Evolutionary conservation across 1,139 yeast genomes (phyloP).

Genomic region (Diutina rugosa): DNA sequence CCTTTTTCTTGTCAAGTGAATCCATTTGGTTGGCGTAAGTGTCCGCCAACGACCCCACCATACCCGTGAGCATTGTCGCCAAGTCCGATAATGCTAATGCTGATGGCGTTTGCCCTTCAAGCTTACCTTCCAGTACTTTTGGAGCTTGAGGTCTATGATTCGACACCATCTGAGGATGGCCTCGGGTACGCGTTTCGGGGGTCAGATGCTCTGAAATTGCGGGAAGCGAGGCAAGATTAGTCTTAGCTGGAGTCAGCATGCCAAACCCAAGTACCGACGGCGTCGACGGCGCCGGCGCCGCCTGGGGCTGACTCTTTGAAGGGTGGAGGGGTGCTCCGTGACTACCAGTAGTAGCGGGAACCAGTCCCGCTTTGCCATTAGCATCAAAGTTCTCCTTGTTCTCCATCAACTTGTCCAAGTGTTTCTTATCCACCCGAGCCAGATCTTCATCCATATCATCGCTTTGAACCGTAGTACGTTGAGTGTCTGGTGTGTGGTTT

Average conservation of each 20-base stretch:
- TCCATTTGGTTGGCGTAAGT: constrained; percentile 19
- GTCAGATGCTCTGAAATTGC: constrained; percentile 1
- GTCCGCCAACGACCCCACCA: constrained; percentile 32
- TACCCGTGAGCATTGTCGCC: constrained; percentile 23
- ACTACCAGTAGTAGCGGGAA: neutral
- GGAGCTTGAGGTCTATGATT: constrained; percentile 15
- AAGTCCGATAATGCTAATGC: constrained; percentile 11
- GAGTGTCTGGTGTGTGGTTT: constrained; percentile 18
- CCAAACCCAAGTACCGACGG: neutral
- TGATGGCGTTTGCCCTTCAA: constrained; percentile 18
- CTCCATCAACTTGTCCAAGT: constrained; percentile 19
- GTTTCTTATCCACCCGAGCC: constrained; percentile 22
- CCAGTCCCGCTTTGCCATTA: neutral
- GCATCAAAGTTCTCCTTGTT: constrained; percentile 28
- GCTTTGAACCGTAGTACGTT: constrained; percentile 31
- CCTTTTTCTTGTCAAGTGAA: constrained; percentile 11
- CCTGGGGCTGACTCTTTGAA: neutral
- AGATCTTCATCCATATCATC: constrained; percentile 15
- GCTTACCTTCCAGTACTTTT: constrained; percentile 18
- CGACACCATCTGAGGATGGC: neutral
- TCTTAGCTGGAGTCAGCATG: constrained; percentile 1
- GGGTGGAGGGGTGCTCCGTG: neutral
- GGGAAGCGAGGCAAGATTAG: neutral
- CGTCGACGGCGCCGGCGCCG: neutral
- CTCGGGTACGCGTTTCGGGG: neutral